Evolutionary conservation across 129 eudicot species (phyloP), one percentile per base, ranked within the genome.

Genomic region (Pseudognaphalium luteoalbum): DNA sequence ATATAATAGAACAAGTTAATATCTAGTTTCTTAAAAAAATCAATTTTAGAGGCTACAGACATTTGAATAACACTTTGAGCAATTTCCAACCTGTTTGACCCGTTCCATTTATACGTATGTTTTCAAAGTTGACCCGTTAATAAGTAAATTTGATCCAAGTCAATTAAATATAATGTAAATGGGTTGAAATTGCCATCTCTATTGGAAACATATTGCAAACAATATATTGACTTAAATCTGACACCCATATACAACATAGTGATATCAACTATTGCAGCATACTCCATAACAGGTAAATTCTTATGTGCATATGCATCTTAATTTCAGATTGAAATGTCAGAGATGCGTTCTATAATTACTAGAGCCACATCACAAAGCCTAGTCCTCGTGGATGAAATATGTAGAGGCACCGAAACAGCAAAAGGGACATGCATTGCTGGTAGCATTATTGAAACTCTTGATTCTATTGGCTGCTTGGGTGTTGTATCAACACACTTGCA

Each of bases 381-480:
- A 14, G 96, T 94, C 11, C 97, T 94, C 17, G 86, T 94, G n/a
- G 98, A 94, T 74, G 98, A 94, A 84, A 90, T 94, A 72, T 94
- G 98, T 77, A 87, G 98, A 66, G 98, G 98, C 19, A 94, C 98
- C 22, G 98, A 94, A 85, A 91, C 98, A 35, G 97, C 96, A 47
- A 94, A 94, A 63, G 98, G 98, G 74, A 89, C 98, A 21, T 94
- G 98, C 71, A 91, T 94, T 73, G 97, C 98, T 20, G 98, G 96
- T 17, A 88, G 97, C 83, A 77, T 94, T 56, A 78, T 94, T 14
- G 98, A 94, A 82, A 91, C 91, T 68, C 88, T 94, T 14, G 98
- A 91, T 84, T 81, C 81, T 21, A 59, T 81, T 72, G 92, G 91
- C 57, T 94, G 98, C 80, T 81, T 94, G 73, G 98, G 98, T 11